phyloP scores from a whole-genome alignment of 2,329 filamentous ascomycete genomes.

The Neurospora crassa region DNA sequence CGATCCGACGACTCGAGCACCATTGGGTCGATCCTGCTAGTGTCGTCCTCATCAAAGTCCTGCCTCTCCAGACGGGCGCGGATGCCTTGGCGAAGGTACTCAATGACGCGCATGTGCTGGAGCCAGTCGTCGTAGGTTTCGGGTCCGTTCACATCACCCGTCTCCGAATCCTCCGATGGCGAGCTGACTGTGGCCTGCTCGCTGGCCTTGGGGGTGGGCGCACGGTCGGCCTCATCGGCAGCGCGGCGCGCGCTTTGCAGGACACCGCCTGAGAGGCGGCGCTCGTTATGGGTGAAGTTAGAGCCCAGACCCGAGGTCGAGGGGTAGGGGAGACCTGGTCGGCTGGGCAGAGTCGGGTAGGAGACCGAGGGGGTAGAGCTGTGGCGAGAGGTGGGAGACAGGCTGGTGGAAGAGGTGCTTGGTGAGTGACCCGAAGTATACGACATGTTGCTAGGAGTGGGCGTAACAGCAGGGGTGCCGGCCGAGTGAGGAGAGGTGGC shows the following conservation, averaged over 20 bases:
- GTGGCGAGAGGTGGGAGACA: constrained; percentile 58
- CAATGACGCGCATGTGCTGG: constrained; percentile 56
- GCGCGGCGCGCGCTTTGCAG: constrained; percentile 48
- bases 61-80: constrained; percentile 45
- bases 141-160: constrained; percentile 36
- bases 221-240: constrained; percentile 27
- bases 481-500: constrained; percentile 46
- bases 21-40: constrained; percentile 25
- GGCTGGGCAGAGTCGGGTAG: constrained; percentile 60
- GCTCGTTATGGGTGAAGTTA: constrained; percentile 52
- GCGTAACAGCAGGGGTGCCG: constrained; percentile 68
- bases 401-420: constrained; percentile 57
- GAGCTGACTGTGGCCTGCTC: constrained; percentile 40
- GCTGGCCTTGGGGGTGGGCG: constrained; percentile 33
- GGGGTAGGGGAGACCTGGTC: constrained; percentile 57
- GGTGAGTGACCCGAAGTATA: constrained; percentile 73
- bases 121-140: constrained; percentile 57
- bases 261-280: constrained; percentile 57
- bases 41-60: constrained; percentile 35
- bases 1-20: constrained; percentile 17
- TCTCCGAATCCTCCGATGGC: constrained; percentile 44
- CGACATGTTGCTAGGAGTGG: constrained; percentile 64
- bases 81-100: constrained; percentile 50
- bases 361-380: constrained; percentile 48
- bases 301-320: constrained; percentile 63